Evolutionary conservation across 2,329 filamentous ascomycete genomes (phyloP), one percentile per base, ranked within the genome.

Genomic region (Fusarium hainanense): DNA sequence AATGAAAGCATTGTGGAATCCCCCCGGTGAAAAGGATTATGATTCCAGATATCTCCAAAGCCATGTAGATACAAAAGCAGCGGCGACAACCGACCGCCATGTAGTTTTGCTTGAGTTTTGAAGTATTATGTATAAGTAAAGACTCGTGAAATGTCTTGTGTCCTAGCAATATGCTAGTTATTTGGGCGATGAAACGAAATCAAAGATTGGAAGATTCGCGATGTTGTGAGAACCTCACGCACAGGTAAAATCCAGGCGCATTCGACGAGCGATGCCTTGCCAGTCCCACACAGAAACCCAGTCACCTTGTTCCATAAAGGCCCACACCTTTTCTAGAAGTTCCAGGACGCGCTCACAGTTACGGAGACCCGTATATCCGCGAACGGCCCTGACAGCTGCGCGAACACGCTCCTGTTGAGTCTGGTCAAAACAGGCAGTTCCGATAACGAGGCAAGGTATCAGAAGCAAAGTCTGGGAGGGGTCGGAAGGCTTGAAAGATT

Each of bases 241-340:
- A 75, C 86, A 87, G 4, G 88, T 79, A 70, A 89, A 89, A 76
- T 89, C 85, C 37, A 89, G 80, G 0, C 81, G 82, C 77, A 89
- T 83, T 10, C 79, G 74, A 55, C 81, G 78, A 2, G 88, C 87
- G 28, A 90, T 82, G 6, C 80, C 80, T 66, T 90, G 88, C 88
- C 88, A 90, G 75, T 91, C 89, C 89, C 89, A 91, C 10, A 86
- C 87, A 20, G 82, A 82, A 27, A 81, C 71, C 85, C 87, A 89
- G 51, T 90, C 85, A 21, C 84, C 86, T 12, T 77, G 76, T 27
- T 85, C 86, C 87, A 90, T 90, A 23, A 87, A 80, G 23, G 80
- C 77, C 88, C 88, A 90, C 5, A 90, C 80, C 69, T 86, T 84
- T 68, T 88, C 85, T 14, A 90, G 81, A 2, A 90, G 77, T 63